Evolutionary conservation across 805 yeast species (phyloP).

Genomic region (Metschnikowia proteae): DNA sequence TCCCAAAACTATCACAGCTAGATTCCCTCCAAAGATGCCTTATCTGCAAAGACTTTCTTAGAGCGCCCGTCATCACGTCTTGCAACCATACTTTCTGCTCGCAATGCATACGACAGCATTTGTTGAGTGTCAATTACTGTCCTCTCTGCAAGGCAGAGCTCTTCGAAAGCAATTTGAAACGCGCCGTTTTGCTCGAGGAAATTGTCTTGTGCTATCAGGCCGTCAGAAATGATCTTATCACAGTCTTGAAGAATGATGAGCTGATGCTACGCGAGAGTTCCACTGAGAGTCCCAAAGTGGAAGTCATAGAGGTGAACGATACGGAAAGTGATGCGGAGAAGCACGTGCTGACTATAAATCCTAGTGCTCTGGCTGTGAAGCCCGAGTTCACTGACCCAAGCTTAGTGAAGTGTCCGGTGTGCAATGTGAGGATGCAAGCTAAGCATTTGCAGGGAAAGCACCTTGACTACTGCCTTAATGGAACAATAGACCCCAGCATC

Average conservation of each 20-base stretch:
- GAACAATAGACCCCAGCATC: conserved; percentile 19
- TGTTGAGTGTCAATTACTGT: conserved; percentile 59
- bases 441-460: conserved; percentile 55
- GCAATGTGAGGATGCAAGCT: conserved; percentile 52
- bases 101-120: conserved; percentile 70
- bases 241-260: conserved; percentile 2
- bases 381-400: conserved; percentile 5
- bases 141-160: conserved; percentile 75
- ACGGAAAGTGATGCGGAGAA: conserved; percentile 2
- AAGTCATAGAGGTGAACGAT: conserved; percentile 18
- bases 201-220: conserved; percentile 49
- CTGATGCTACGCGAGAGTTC: neutral
- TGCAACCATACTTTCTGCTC: conserved; percentile 93
- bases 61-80: conserved; percentile 75
- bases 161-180: conserved; percentile 63
- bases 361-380: conserved; percentile 1
- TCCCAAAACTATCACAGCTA: conserved; percentile 56
- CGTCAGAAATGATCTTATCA: conserved; percentile 14
- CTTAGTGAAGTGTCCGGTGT: conserved; percentile 65
- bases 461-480: conserved; percentile 56
- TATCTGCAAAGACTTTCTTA: conserved; percentile 79
- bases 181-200: conserved; percentile 71
- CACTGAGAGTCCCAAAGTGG: conserved; percentile 3
- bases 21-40: conserved; percentile 79
- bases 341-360: neutral